Evolutionary conservation across 2,329 filamentous ascomycete genomes (phyloP), one percentile per base, ranked within the genome.

Genomic region (Sphaerulina populicola): DNA sequence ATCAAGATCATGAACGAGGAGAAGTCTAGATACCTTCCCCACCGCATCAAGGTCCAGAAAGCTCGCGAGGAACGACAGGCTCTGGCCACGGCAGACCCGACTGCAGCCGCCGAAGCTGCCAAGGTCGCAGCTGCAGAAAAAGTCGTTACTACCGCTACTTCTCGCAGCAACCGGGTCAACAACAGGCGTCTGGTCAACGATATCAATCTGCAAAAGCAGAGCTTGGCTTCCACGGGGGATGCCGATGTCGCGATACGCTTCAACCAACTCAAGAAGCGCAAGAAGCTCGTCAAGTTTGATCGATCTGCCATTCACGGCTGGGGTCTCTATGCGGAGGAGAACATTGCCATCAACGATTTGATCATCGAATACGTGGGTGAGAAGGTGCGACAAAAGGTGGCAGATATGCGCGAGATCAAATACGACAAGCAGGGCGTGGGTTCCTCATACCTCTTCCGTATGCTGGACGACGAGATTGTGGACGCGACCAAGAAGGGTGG

Each of bases 351-450:
- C 68, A 94, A 95, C 68, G 93, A 98, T 71, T 96, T 98, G 89
- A 98, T 98, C 67, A 98, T 98, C 65, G 93, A 98, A 72, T 98
- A 98, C 67, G 93, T 98, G 9, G 93, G 93, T 54, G 93, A 98
- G 72, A 93, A 95, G 69, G 89, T 98, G 35, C 82, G 93, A 51
- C 93, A 98, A 70, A 88, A 94, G 65, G 93, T 98, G 54, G 90
- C 93, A n/a, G 93, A 98, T 69, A 82, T 97, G 66, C 85, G 93
- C 51, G 93, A 98, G 73, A 81, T 84, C 59, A 82, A 85, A 53
- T 98, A 98, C 69, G 80, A 95, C 57, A 91, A 93, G 74, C 95
- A 93, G 66, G 93, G 93, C 46, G 95, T 98, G 58, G 93, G 93
- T 53, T 95, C 89, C 70, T 94, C 88, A 67, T 98, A 98, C 69